Evolutionary conservation across 2,329 filamentous ascomycete species (phyloP).

Genomic region (Fusarium dlaminii): DNA sequence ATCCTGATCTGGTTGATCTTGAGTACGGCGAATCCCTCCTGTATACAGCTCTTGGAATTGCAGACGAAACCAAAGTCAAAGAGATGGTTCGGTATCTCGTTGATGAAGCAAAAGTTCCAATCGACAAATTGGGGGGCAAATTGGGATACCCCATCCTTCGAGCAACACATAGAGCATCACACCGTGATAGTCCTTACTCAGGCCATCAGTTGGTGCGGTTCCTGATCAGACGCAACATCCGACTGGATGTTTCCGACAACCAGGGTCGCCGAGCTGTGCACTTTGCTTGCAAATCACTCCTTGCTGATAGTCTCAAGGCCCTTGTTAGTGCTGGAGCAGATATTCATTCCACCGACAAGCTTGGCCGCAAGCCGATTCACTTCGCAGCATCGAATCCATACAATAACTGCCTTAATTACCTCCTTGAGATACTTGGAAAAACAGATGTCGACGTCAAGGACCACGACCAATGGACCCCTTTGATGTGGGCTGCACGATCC

Average conservation of each 20-base stretch:
- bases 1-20: neutral
- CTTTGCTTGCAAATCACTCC: neutral
- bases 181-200: fast-evolving
- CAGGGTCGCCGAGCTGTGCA: neutral
- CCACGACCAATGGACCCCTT: neutral
- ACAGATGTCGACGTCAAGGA: neutral
- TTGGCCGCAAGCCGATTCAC: neutral
- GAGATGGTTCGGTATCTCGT: neutral
- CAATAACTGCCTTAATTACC: fast-evolving
- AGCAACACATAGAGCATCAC: neutral
- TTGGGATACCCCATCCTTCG: neutral
- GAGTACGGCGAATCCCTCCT: neutral
- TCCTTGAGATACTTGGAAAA: neutral
- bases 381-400: neutral
- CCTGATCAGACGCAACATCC: neutral
- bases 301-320: neutral
- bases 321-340: neutral
- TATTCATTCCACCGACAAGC: neutral
- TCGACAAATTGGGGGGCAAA: neutral
- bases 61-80: neutral
- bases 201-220: neutral
- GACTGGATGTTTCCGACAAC: neutral
- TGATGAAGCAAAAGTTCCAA: neutral
- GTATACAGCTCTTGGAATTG: neutral
- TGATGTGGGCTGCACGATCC: neutral